These are phyloP conservation scores for Draba incana DNA, from an alignment of 345 rosid species.

Conservation along the genomic window DNA sequence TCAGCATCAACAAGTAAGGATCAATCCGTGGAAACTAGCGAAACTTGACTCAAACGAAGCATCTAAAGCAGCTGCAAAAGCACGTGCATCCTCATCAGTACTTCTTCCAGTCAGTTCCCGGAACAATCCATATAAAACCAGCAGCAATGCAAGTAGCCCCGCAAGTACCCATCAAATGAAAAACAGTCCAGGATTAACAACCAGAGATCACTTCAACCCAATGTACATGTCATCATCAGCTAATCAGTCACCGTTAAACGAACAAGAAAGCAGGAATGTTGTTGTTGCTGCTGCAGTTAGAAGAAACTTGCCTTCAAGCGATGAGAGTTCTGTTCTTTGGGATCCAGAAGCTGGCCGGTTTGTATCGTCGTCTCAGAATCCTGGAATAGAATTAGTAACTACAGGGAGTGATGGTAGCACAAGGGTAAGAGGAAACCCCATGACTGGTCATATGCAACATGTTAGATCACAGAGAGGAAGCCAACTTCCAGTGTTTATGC, in stretches of 20 bases:
- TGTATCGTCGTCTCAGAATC: slow-evolving; percentile 60
- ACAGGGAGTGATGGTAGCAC: slow-evolving; percentile 27
- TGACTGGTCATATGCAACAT: slow-evolving; percentile 52
- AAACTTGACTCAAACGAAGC: slow-evolving; percentile 84
- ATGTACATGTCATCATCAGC: slow-evolving; percentile 61
- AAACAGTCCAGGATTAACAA: slow-evolving; percentile 52
- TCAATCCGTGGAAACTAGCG: slow-evolving; percentile 94
- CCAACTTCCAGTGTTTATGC: slow-evolving; percentile 87
- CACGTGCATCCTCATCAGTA: slow-evolving; percentile 89
- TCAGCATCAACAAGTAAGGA: slow-evolving; percentile 69
- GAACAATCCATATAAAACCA: slow-evolving; percentile 60
- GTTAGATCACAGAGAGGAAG: slow-evolving; percentile 73
- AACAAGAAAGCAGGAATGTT: slow-evolving; percentile 30
- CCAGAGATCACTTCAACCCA: slow-evolving; percentile 74
- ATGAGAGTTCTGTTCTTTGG: slow-evolving; percentile 72
- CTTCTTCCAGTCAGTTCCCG: slow-evolving; percentile 66
- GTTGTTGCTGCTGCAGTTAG: slow-evolving; percentile 34
- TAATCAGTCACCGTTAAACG: slow-evolving; percentile 55
- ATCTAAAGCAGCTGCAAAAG: slow-evolving; percentile 81
- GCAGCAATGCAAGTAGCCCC: slow-evolving; percentile 78
- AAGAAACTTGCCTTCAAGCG: slow-evolving; percentile 44
- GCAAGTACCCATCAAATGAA: slow-evolving; percentile 59
- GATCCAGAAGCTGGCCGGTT: slow-evolving; percentile 89
- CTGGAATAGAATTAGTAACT: neutral
- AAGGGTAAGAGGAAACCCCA: slow-evolving; percentile 50